Percentiles rank a stretch among this genome's conserved stretches.
phyloP scores from a whole-genome alignment of 345 rosid species.

The Gossypium turneri region DNA sequence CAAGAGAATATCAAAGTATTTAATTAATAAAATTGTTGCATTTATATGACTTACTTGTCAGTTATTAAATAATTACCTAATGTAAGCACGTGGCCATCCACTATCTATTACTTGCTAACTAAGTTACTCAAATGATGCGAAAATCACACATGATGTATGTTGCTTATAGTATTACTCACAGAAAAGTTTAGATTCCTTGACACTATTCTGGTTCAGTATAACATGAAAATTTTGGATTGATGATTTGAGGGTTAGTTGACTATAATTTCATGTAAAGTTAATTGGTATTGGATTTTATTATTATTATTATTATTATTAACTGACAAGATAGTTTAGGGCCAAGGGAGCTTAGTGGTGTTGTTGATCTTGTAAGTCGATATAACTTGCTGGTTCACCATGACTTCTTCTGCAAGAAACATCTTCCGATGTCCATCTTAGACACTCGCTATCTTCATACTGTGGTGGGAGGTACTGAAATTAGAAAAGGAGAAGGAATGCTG shows the following conservation, averaged over 20 bases:
- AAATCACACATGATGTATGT: no score
- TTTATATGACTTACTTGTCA: neutral
- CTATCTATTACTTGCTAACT: neutral
- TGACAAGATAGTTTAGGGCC: constrained; percentile 43
- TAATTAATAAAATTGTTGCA: neutral
- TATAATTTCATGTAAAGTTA: neutral
- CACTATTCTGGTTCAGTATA: no score
- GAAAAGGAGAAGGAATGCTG: constrained; percentile 93
- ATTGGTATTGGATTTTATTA: neutral
- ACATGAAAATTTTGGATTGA: neutral
- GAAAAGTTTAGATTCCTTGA: neutral
- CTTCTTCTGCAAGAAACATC: constrained; percentile 77
- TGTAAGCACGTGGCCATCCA: neutral
- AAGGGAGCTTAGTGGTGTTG: constrained; percentile 72
- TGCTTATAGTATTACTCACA: no score
- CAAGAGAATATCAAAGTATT: neutral
- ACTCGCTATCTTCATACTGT: constrained; percentile 69
- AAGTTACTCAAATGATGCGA: no score
- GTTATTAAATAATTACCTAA: neutral
- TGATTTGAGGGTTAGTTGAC: neutral
- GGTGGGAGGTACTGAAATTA: constrained; percentile 78
- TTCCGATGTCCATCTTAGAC: constrained; percentile 69
- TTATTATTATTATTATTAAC: neutral
- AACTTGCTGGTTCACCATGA: constrained; percentile 70
- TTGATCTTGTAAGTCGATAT: constrained; percentile 78